These are phyloP conservation scores for Acrocalymma vagum DNA, from an alignment of 2,329 filamentous ascomycete species.

Conservation along the genomic window DNA sequence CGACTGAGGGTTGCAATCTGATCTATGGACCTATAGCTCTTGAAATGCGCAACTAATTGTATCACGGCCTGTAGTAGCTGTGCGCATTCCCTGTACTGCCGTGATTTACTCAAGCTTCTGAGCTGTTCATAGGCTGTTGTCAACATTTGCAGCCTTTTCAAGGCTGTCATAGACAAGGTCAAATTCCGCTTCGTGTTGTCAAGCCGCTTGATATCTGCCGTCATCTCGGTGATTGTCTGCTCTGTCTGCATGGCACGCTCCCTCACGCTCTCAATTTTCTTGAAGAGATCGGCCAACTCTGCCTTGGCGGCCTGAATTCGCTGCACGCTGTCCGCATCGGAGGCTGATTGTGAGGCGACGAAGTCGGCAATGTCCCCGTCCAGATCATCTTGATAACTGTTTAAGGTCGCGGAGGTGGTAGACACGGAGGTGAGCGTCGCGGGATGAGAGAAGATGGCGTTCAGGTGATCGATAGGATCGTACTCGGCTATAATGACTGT, in stretches of 20 bases:
- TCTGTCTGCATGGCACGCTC: slow-evolving; percentile 91
- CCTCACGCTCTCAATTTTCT: slow-evolving; percentile 92
- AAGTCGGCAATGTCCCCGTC: slow-evolving; percentile 78
- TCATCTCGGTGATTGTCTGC: slow-evolving; percentile 97
- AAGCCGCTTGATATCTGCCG: slow-evolving; percentile 95
- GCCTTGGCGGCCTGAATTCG: slow-evolving; percentile 91
- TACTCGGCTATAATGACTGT: slow-evolving; percentile 72
- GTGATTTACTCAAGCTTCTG: slow-evolving; percentile 78
- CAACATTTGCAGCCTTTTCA: slow-evolving; percentile 97
- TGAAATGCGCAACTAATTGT: slow-evolving; percentile 98
- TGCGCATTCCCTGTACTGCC: slow-evolving; percentile 95
- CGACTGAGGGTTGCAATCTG: slow-evolving; percentile 94
- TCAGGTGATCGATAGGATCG: slow-evolving; percentile 91
- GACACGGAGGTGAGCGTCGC: slow-evolving; percentile 81
- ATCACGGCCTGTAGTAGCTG: slow-evolving; percentile 93
- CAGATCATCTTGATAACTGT: slow-evolving; percentile 81
- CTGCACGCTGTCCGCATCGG: slow-evolving; percentile 85
- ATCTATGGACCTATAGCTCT: slow-evolving; percentile 96
- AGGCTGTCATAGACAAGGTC: slow-evolving; percentile 94
- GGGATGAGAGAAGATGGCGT: slow-evolving; percentile 90
- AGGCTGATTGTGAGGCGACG: slow-evolving; percentile 79
- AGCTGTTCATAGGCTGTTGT: slow-evolving; percentile 99
- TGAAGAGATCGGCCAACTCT: slow-evolving; percentile 89
- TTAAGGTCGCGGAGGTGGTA: slow-evolving; percentile 76
- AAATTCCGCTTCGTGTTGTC: slow-evolving; percentile 97